phyloP scores from a whole-genome alignment of 2,329 filamentous ascomycete species.

The Capronia epimyces region DNA sequence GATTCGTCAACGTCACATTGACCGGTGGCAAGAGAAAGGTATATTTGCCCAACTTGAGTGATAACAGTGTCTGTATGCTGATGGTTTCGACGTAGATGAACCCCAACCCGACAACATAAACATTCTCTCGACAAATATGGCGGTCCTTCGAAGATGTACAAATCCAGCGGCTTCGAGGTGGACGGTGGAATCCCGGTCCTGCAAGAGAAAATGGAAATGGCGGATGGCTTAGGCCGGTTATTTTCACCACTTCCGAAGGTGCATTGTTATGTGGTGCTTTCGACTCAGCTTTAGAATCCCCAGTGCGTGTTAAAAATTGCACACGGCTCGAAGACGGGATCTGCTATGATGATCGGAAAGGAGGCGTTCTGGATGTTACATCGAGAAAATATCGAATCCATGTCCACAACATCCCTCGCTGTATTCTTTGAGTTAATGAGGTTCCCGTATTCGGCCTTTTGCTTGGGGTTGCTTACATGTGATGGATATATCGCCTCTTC shows the following conservation, averaged over 20 bases:
- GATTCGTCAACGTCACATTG: constrained; percentile 97
- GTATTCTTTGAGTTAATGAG: background rate
- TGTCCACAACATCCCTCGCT: background rate
- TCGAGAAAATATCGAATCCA: constrained; percentile 8
- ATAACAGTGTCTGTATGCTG: background rate
- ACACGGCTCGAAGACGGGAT: constrained; percentile 22
- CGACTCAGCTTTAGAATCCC: constrained; percentile 10
- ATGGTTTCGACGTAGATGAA: constrained; percentile 20
- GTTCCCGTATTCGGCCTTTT: background rate
- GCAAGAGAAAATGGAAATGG: background rate
- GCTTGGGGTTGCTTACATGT: background rate
- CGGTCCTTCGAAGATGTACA: constrained; percentile 1
- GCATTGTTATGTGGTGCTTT: constrained; percentile 7
- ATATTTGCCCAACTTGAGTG: constrained; percentile 21
- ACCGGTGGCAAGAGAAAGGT: constrained; percentile 99
- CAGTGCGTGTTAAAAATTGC: constrained; percentile 9
- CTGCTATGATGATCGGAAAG: constrained; percentile 12
- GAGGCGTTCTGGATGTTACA: constrained; percentile 16
- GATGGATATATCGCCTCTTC: no score
- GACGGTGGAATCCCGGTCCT: background rate
- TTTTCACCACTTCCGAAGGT: background rate
- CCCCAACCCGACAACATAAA: constrained; percentile 26
- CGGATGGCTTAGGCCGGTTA: background rate
- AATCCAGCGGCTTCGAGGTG: background rate
- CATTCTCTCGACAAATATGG: constrained; percentile 1